These are phyloP conservation scores for Rhizophlyctis rosea DNA, from an alignment of 192 early-diverging fungal genomes.

Conservation along the genomic window DNA sequence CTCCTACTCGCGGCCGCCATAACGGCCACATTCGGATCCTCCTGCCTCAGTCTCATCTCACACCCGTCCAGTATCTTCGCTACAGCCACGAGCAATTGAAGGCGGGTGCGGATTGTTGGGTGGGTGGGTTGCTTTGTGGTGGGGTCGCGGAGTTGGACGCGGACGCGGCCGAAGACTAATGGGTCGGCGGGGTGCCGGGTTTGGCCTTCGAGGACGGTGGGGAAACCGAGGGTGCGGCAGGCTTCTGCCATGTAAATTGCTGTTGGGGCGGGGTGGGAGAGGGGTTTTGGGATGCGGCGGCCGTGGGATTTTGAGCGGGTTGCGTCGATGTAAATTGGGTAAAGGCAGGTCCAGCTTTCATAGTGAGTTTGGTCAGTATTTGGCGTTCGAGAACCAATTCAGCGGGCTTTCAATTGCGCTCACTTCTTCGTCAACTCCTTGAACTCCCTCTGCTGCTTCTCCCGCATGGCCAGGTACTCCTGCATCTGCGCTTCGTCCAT, in stretches of 20 bases:
- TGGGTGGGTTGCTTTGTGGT: conserved; percentile 16
- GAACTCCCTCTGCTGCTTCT: conserved; percentile 14
- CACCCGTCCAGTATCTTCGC: conserved; percentile 19
- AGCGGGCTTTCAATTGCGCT: neutral
- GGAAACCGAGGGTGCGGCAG: conserved; percentile 21
- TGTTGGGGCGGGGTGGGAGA: conserved; percentile 15
- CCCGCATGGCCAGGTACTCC: conserved; percentile 14
- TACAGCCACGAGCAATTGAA: conserved; percentile 28
- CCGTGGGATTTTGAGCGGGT: too few species aligned
- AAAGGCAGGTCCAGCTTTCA: conserved; percentile 34
- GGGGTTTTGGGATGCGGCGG: conserved; percentile 9
- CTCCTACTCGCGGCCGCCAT: conserved; percentile 34
- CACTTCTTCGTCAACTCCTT: neutral
- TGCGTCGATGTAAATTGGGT: conserved; percentile 41
- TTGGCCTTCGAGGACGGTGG: conserved; percentile 25
- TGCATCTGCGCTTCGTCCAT: neutral
- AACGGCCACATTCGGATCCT: conserved; percentile 17
- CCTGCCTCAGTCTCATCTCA: conserved; percentile 19
- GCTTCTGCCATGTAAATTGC: conserved; percentile 39
- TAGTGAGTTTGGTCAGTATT: neutral
- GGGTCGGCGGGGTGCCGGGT: conserved; percentile 49
- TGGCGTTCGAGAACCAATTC: neutral
- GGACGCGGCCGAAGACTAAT: conserved; percentile 36
- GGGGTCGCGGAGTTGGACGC: conserved; percentile 24
- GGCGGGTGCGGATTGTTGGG: conserved; percentile 21